Conservation (phyloP, 2,329 filamentous ascomycete species). For the Lachnellula subtilissima region DNA sequence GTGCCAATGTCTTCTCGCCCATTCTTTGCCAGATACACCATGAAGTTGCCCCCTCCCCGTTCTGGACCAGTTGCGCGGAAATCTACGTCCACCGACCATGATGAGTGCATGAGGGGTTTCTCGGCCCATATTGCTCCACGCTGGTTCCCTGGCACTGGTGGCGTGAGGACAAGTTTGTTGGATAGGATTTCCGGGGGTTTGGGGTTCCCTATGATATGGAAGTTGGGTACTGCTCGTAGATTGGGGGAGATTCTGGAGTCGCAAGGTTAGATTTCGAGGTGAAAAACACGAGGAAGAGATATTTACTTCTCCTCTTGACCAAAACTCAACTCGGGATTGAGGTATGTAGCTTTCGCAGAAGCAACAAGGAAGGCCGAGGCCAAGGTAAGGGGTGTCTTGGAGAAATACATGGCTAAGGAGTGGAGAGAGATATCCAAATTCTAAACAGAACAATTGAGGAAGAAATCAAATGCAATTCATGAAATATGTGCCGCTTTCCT, state of each 20-base stretch:
- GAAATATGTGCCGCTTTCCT: not conserved
- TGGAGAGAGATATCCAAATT: conserved; percentile 3
- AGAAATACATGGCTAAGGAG: conserved; percentile 19
- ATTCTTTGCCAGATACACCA: conserved; percentile 82
- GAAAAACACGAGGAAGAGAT: not conserved
- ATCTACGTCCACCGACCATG: conserved; percentile 80
- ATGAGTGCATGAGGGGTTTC: conserved; percentile 52
- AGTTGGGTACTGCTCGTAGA: conserved; percentile 27
- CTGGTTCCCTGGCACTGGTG: conserved; percentile 78
- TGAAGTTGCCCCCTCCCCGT: conserved; percentile 79
- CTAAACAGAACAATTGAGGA: conserved; percentile 4
- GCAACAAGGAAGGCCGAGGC: conserved; percentile 25
- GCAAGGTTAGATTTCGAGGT: conserved; percentile 9
- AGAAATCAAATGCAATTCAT: conserved; percentile 1
- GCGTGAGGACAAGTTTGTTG: conserved; percentile 88
- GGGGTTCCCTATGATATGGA: conserved; percentile 38
- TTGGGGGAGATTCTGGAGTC: conserved; percentile 29
- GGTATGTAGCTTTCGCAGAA: conserved; percentile 28
- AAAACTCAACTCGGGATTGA: conserved; percentile 37
- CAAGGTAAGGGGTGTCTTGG: conserved; percentile 18
- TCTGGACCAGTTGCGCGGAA: conserved; percentile 86
- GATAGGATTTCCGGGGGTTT: conserved; percentile 63
- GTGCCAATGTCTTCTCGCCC: conserved; percentile 61
- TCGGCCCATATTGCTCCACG: conserved; percentile 81
- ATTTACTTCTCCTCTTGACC: conserved; percentile 38